phyloP scores from a whole-genome alignment of 2,329 filamentous ascomycete species.

The Diplodia seriata region DNA sequence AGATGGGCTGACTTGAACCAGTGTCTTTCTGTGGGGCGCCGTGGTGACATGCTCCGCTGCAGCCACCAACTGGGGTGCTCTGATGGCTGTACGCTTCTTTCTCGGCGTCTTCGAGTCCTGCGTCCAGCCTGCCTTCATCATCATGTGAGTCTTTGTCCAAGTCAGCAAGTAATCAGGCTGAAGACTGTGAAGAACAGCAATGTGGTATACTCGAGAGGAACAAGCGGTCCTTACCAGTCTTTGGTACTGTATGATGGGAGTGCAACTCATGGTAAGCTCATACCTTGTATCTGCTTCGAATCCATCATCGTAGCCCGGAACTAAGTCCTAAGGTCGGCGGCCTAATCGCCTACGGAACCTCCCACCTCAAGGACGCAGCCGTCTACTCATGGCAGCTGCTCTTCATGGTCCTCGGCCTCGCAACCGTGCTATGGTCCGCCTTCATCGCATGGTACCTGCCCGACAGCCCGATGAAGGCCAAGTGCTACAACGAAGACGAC shows the following conservation, averaged over 20 bases:
- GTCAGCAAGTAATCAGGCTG: constrained; percentile 26
- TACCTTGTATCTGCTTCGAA: background rate
- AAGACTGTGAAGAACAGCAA: constrained; percentile 35
- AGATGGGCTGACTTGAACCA: background rate
- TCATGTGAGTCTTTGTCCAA: constrained; percentile 50
- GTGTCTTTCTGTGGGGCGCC: constrained; percentile 57
- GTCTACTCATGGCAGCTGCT: constrained; percentile 51
- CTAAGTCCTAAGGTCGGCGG: too few species aligned
- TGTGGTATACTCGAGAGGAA: constrained; percentile 40
- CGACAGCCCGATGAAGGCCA: constrained; percentile 67
- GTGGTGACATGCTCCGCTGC: constrained; percentile 22
- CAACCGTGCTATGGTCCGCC: constrained; percentile 52
- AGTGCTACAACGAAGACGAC: constrained; percentile 64
- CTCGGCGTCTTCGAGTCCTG: constrained; percentile 70
- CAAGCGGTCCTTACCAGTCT: constrained; percentile 35
- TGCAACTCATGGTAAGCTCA: constrained; percentile 28
- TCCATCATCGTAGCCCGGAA: too few species aligned
- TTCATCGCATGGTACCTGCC: constrained; percentile 53
- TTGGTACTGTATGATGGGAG: constrained; percentile 17
- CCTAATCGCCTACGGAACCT: constrained; percentile 50
- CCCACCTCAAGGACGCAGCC: constrained; percentile 39
- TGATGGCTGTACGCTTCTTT: constrained; percentile 65
- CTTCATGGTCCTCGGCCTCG: constrained; percentile 60
- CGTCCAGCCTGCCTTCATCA: constrained; percentile 48
- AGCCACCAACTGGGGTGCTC: constrained; percentile 36